Percentiles rank a stretch among this genome's conserved stretches.
Evolutionary conservation across 2,329 filamentous ascomycete species (phyloP).

Genomic region (Ophiocordyceps unilateralis): DNA sequence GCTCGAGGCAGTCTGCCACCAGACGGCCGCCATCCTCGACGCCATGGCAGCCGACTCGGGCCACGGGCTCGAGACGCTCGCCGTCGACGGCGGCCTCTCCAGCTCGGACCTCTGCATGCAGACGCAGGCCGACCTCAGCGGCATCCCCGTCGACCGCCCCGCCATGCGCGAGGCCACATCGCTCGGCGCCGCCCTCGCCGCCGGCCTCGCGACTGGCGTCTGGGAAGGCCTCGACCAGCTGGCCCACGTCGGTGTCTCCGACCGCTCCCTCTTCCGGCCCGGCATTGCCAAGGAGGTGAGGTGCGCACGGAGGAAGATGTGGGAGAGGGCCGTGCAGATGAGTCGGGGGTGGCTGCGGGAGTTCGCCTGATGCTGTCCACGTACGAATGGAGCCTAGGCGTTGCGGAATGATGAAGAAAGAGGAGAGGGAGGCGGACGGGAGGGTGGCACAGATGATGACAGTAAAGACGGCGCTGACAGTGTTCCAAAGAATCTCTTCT

Average conservation of each 20-base stretch:
- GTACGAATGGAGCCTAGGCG: no score
- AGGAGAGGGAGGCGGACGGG: no score
- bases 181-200: slow-evolving; percentile 74
- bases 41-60: slow-evolving; percentile 80
- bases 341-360: slow-evolving; percentile 33
- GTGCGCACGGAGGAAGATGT: slow-evolving; percentile 27
- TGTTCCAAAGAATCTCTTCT: no score
- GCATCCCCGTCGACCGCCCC: slow-evolving; percentile 68
- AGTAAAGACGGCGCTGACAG: no score
- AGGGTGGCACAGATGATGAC: no score
- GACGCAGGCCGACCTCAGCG: slow-evolving; percentile 72
- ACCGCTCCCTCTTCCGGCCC: slow-evolving; percentile 53
- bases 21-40: slow-evolving; percentile 80
- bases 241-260: slow-evolving; percentile 52
- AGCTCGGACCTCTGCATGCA: slow-evolving; percentile 84
- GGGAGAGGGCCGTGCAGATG: slow-evolving; percentile 43
- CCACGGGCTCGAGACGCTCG: slow-evolving; percentile 55
- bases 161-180: slow-evolving; percentile 84
- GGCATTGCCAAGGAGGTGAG: slow-evolving; percentile 30
- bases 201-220: slow-evolving; percentile 65
- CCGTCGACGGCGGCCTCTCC: slow-evolving; percentile 79
- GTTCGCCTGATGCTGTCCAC: slow-evolving; percentile 4
- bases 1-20: slow-evolving; percentile 80
- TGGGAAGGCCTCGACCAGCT: slow-evolving; percentile 65
- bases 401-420: no score